These are phyloP conservation scores for Clonostachys rhizophaga DNA, from an alignment of 2,329 filamentous ascomycete genomes.

Conservation along the genomic window DNA sequence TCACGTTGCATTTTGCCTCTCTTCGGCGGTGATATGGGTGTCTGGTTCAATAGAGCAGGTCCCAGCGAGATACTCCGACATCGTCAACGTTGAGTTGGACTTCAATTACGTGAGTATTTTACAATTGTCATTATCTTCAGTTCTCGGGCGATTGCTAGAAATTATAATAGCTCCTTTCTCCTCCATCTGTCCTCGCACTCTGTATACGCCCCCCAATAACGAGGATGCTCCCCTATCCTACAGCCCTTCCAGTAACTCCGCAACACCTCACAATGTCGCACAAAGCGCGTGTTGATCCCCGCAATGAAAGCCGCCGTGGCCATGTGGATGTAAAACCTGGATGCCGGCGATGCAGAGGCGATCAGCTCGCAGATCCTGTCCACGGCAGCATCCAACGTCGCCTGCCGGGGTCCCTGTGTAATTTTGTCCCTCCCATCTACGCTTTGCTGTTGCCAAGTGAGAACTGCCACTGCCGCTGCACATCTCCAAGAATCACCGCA, in stretches of 20 bases:
- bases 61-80: constrained; percentile 1
- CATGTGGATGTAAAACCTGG: constrained; percentile 31
- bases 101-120: too few relatives aligned
- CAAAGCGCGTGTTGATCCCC: constrained; percentile 23
- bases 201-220: constrained; percentile 19
- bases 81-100: neutral
- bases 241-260: constrained; percentile 30
- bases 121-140: too few relatives aligned
- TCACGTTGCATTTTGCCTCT: too few relatives aligned
- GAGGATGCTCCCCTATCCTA: constrained; percentile 24
- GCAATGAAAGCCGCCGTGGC: constrained; percentile 28
- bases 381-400: constrained; percentile 19
- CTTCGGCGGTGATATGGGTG: too few relatives aligned
- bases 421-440: neutral
- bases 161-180: constrained; percentile 9
- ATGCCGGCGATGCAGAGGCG: constrained; percentile 18
- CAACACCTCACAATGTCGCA: constrained; percentile 23
- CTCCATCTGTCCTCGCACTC: constrained; percentile 27
- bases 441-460: constrained; percentile 5
- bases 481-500: neutral
- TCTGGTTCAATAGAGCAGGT: too few relatives aligned
- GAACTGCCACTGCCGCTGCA: constrained; percentile 22
- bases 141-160: too few relatives aligned
- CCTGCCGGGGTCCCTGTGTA: neutral
- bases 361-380: constrained; percentile 26